phyloP scores from a whole-genome alignment of 331 rosid genomes.

The Spiraea crenata region DNA sequence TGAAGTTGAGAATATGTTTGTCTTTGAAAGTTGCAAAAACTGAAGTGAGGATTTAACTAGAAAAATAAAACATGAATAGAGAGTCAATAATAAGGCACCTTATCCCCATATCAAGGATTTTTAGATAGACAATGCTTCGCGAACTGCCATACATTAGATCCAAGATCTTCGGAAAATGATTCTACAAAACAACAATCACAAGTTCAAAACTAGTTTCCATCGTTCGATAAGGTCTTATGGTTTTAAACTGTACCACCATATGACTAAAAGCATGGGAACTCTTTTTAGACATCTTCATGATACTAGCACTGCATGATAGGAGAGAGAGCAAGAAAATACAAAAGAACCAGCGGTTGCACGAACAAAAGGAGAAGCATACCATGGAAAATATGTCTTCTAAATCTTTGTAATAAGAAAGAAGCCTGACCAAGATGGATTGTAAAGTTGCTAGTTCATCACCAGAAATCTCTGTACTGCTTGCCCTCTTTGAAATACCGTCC shows the following conservation, averaged over 20 bases:
- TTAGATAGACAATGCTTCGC: constrained; percentile 54
- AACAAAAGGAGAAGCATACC: constrained; percentile 45
- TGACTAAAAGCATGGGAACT: constrained; percentile 7
- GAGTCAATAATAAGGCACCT: constrained; percentile 46
- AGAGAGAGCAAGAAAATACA: constrained; percentile 5
- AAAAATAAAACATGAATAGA: constrained; percentile 5
- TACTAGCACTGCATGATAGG: neutral
- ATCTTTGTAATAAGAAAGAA: constrained; percentile 57
- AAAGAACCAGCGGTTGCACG: neutral
- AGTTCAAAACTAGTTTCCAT: constrained; percentile 17
- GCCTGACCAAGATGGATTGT: constrained; percentile 85
- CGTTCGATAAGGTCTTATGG: neutral
- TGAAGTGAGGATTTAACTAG: constrained; percentile 3
- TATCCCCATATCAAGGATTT: constrained; percentile 73
- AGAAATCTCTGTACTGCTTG: constrained; percentile 38
- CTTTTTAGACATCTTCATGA: neutral
- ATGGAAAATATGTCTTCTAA: constrained; percentile 63
- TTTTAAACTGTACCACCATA: neutral
- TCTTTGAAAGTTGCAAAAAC: constrained; percentile 16
- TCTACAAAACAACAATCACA: constrained; percentile 44
- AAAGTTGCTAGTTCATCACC: constrained; percentile 68
- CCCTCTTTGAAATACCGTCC: constrained; percentile 64
- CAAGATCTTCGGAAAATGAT: constrained; percentile 72
- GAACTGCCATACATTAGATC: constrained; percentile 68
- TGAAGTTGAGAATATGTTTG: neutral